Evolutionary conservation across 2,329 filamentous ascomycete genomes (phyloP).

Genomic region (Cladosporium sp.): DNA sequence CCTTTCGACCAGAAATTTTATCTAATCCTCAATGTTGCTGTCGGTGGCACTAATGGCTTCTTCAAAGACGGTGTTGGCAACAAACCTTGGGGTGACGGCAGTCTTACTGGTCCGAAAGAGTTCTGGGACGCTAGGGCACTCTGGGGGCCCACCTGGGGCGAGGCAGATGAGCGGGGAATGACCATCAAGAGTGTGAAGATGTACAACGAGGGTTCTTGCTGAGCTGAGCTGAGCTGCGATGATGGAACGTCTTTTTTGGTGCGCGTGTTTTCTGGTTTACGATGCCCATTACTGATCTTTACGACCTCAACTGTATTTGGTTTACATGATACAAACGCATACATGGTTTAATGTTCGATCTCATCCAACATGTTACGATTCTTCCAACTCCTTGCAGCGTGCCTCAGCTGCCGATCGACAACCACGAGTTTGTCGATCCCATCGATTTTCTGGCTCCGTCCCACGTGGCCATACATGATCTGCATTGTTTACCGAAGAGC

Average conservation of each 20-base stretch:
- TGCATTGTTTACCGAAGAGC: not conserved
- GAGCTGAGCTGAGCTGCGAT: not conserved
- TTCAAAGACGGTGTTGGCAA: conserved; percentile 68
- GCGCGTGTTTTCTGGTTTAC: not conserved
- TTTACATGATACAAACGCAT: not conserved
- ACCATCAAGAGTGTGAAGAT: conserved; percentile 39
- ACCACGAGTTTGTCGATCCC: not conserved
- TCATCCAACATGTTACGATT: not conserved
- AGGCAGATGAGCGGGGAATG: conserved; percentile 35
- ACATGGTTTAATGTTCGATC: not conserved
- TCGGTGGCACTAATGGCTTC: conserved; percentile 58
- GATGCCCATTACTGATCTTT: not conserved
- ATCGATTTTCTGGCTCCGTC: not conserved
- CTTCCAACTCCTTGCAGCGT: too few relatives aligned
- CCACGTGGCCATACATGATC: not conserved
- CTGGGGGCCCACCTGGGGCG: conserved; percentile 32
- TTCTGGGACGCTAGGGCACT: conserved; percentile 62
- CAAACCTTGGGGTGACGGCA: conserved; percentile 76
- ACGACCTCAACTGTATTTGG: not conserved
- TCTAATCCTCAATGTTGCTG: conserved; percentile 37
- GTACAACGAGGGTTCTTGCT: conserved; percentile 28
- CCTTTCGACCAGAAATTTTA: conserved; percentile 40
- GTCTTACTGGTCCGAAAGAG: conserved; percentile 66
- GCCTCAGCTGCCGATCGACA: not conserved
- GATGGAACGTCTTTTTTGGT: not conserved